phyloP scores from a whole-genome alignment of 352 stramenopile genomes.

The Globisporangium canariense region DNA sequence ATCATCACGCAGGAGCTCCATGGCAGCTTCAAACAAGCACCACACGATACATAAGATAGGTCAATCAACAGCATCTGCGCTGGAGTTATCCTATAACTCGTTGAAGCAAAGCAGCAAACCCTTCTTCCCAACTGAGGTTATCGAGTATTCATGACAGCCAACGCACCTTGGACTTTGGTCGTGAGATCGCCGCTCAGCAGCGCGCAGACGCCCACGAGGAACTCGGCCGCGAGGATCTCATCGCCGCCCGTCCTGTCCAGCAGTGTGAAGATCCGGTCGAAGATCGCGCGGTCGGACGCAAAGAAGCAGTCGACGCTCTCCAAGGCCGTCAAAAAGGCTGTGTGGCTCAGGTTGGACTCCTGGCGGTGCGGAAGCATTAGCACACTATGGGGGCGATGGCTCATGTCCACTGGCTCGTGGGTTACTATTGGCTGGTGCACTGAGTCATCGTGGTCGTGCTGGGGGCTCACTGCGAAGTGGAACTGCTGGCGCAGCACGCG shows the following conservation, averaged over 20 bases:
- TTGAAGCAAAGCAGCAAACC: too few species aligned
- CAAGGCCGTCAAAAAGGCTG: slow-evolving; percentile 35
- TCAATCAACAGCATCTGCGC: background rate
- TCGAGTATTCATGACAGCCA: background rate
- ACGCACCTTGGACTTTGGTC: slow-evolving; percentile 43
- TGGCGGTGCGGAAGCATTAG: background rate
- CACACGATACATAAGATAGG: background rate
- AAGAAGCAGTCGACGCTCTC: slow-evolving; percentile 37
- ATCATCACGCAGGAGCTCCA: slow-evolving; percentile 15
- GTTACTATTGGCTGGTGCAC: background rate
- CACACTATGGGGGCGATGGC: background rate
- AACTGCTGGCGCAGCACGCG: background rate
- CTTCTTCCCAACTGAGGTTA: background rate
- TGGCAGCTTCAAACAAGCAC: slow-evolving; percentile 8
- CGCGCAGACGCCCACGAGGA: slow-evolving; percentile 39
- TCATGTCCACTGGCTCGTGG: background rate
- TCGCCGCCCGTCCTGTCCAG: slow-evolving; percentile 62
- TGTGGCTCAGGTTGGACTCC: slow-evolving; percentile 35
- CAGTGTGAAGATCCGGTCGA: slow-evolving; percentile 56
- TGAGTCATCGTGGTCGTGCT: slow-evolving; percentile 3
- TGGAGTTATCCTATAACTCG: background rate
- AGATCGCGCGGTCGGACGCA: slow-evolving; percentile 41
- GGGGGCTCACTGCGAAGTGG: background rate
- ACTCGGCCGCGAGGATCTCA: slow-evolving; percentile 33
- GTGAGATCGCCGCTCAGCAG: slow-evolving; percentile 40